Evolutionary conservation across 139 green algal species (phyloP), one percentile per base, ranked within the genome.

Genomic region (Auxenochlorella pyrenoidosa): DNA sequence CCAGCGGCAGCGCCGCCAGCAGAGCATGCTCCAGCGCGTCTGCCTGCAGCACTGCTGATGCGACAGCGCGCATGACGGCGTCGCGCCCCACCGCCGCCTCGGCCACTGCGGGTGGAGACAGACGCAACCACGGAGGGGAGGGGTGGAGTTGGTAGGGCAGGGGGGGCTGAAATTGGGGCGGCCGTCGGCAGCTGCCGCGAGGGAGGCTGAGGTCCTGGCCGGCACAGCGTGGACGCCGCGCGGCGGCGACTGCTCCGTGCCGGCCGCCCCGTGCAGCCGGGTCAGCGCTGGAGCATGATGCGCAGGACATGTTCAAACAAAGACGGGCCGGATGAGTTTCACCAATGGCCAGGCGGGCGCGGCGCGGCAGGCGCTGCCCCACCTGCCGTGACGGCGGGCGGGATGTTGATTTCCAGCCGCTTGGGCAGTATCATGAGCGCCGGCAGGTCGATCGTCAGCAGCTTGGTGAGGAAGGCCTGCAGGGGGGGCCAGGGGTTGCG

Each of bases 381-480:
- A 28, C 80, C 80, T 76, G 63, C 93, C 28, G 95, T 98, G 3
- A 98, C 92, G 8, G 92, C 93, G 44, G 97, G 97, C 6, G 96
- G 96, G 78, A 99, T 97, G 88, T 95, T 93, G 89, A 99, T 96
- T 81, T 98, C 94, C 78, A 98, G 91, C 5, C 95, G 91, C 88
- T 97, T 93, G 34, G 97, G 97, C 83, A 99, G 94, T 60, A 98
- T 95, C 92, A 99, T 99, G n/a, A 98, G 91, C n/a, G 76, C 92
- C 28, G 97, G 97, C 40, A 99, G 93, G 72, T 98, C 96, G 85
- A 97, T 95, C 0, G 97, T 99, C 41, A 99, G 90, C 75, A 99
- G 93, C 88, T 94, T 95, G 41, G 91, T 94, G 78, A 99, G 93
- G 88, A 98, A 97, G 32, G 91, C 94, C 92, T 97, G 94, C 32